A percentile compares a stretch with the other conserved stretches of the same genome.
Conservation (phyloP, 1,284 basidiomycete species). For the Phellopilus nigrolimitatus region DNA sequence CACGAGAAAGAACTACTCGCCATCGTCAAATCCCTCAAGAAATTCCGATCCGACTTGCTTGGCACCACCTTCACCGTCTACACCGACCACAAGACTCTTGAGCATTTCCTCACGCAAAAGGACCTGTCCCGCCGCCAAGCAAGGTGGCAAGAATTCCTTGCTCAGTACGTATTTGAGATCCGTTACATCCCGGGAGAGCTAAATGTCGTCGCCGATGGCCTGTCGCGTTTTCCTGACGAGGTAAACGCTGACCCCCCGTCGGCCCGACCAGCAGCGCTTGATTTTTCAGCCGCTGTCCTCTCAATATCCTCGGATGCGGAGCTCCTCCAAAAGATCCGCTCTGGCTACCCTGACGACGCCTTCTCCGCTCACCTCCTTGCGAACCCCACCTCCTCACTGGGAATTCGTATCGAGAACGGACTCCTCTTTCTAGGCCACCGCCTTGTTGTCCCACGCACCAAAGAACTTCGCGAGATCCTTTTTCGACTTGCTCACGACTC, state of each 20-base stretch:
- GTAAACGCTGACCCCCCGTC: not conserved
- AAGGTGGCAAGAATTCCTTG: constrained; percentile 35
- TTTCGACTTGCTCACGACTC: constrained; percentile 26
- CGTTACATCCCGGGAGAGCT: constrained; percentile 33
- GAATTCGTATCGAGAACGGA: constrained; percentile 17
- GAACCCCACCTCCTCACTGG: constrained; percentile 18
- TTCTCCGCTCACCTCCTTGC: constrained; percentile 27
- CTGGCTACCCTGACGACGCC: constrained; percentile 28
- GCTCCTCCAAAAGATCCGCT: constrained; percentile 25
- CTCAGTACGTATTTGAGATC: constrained; percentile 33
- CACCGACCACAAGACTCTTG: constrained; percentile 38
- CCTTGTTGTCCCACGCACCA: constrained; percentile 29
- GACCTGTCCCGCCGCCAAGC: constrained; percentile 33
- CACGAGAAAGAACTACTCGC: constrained; percentile 36
- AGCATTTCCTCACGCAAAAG: constrained; percentile 33
- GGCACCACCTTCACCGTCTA: constrained; percentile 31
- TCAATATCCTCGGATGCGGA: constrained; percentile 23
- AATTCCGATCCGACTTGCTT: constrained; percentile 33
- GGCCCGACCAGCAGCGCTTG: no score
- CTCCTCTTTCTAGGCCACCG: constrained; percentile 30
- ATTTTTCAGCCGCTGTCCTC: constrained; percentile 22
- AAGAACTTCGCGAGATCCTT: constrained; percentile 21
- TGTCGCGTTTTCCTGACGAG: constrained; percentile 30
- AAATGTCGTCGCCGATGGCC: constrained; percentile 34
- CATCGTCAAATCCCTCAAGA: constrained; percentile 31